phyloP scores from a whole-genome alignment of 768 basidiomycete genomes.

The Termitomyces sp. region DNA sequence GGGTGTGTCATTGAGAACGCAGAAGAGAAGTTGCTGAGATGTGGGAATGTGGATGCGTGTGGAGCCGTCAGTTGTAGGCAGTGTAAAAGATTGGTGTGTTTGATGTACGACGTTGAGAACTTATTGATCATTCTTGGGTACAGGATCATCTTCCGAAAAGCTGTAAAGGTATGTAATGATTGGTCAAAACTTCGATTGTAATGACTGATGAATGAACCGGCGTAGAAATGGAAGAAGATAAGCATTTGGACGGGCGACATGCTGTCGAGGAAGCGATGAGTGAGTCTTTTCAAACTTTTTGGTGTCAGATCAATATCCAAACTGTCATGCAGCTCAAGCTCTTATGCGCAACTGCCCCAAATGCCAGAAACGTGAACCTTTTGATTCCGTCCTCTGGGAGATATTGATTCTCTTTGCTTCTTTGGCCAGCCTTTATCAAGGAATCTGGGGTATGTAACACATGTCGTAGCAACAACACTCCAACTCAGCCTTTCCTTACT shows the following conservation, averaged over 20 bases:
- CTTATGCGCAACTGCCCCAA: constrained; percentile 87
- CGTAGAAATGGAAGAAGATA: constrained; percentile 72
- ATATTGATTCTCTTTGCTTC: constrained; percentile 1
- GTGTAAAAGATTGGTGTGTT: constrained; percentile 68
- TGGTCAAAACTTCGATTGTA: not conserved
- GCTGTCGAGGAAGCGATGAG: constrained; percentile 93
- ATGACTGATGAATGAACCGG: not conserved
- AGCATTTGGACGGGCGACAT: constrained; percentile 68
- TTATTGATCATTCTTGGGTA: not conserved
- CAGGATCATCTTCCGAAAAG: constrained; percentile 80
- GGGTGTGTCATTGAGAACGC: constrained; percentile 69
- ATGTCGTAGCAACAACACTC: not conserved
- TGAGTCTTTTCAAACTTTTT: constrained; percentile 23
- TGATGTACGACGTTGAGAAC: not conserved
- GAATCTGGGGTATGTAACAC: constrained; percentile 56
- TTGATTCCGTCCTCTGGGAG: not conserved
- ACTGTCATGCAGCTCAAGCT: constrained; percentile 49
- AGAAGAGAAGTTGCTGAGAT: constrained; percentile 57
- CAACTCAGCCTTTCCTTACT: constrained; percentile 3
- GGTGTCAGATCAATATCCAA: constrained; percentile 1
- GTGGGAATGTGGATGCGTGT: constrained; percentile 62
- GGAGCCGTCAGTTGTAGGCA: constrained; percentile 69
- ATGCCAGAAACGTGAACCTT: constrained; percentile 63
- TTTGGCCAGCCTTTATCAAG: constrained; percentile 67
- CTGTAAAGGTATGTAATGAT: constrained; percentile 55